Base-by-base conservation (phyloP, 2,329 filamentous ascomycete genomes). In the Monilinia fructigena region DNA sequence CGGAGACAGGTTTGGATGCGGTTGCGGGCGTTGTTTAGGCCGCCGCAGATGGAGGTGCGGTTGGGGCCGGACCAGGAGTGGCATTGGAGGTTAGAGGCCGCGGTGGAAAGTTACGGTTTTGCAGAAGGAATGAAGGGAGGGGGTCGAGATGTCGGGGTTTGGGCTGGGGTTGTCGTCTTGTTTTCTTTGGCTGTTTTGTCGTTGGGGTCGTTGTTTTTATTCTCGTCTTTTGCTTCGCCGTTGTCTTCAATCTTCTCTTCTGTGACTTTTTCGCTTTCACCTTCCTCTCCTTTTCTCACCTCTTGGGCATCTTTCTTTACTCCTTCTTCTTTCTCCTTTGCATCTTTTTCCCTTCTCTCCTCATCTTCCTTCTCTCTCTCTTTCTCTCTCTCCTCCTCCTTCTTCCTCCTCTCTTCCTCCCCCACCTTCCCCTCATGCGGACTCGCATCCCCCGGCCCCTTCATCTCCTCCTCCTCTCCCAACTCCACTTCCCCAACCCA, bases 31-130 rank as follows among this genome's bases (percentile, higher is more conserved):
- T 74, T 74, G 63, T 71, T 73, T 1, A 72, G 59, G 8, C 72
- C 72, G 12, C 72, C 71, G 23, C 60, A 64, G 26, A 70, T 59
- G 14, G 71, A 68, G 20, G 52, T 70, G 14, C 67, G 40, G n/a
- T 68, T 63, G 23, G 47, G 47, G 3, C 68, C 68, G 56, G 60
- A 67, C 55, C 62, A 68, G 38, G 64, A 70, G 42, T 74, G 70
- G 7, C 72, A 73, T 42, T 73, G 71, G 28, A 73, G 63, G 67
- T 69, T 69, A 74, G n/a, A 73, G 63, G 1, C 70, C 70, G 6
- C 67, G 63, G 4, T 67, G 71, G 67, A 71, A 73, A 14, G 66
- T 28, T 2, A 67, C 69, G 4, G 58, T 20, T n/a, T 60, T 45
- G 61, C 69, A 74, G 4, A 73, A 65, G 0, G 58, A 42, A 12